Percentiles rank a stretch among this genome's conserved stretches.
Evolutionary conservation across 768 basidiomycete species (phyloP).

Genomic region (Agrocybe praecox): DNA sequence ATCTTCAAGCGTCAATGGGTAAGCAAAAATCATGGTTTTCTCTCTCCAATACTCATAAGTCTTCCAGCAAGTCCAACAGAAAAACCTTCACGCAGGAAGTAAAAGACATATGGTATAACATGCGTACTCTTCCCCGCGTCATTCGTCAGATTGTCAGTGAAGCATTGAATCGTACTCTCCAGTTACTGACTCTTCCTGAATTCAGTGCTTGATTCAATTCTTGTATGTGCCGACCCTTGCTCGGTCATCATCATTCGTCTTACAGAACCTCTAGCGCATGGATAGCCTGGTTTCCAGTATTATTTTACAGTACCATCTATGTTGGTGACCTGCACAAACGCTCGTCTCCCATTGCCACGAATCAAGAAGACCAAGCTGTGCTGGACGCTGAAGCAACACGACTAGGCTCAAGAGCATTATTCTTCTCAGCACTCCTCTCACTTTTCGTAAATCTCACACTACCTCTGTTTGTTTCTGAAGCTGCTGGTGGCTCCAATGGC

Average conservation of each 20-base stretch:
- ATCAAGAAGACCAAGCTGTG: conserved; percentile 26
- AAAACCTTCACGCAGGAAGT: conserved; percentile 47
- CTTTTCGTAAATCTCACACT: conserved; percentile 69
- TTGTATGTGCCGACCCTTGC: conserved; percentile 50
- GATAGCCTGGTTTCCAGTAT: conserved; percentile 91
- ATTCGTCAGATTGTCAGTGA: conserved; percentile 80
- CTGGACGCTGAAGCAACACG: conserved; percentile 75
- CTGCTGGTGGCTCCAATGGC: conserved; percentile 11
- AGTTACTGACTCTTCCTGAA: neutral
- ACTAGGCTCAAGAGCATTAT: conserved; percentile 81
- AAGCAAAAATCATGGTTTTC: neutral
- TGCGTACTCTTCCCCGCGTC: conserved; percentile 65
- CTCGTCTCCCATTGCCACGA: conserved; percentile 30
- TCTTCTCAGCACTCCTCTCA: conserved; percentile 73
- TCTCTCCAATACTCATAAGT: neutral
- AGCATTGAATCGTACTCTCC: neutral
- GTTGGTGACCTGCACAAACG: conserved; percentile 84
- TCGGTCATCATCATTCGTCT: neutral
- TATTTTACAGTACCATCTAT: conserved; percentile 89
- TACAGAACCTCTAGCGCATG: conserved; percentile 53
- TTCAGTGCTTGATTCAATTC: conserved; percentile 77
- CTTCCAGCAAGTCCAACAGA: conserved; percentile 24
- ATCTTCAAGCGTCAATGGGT: conserved; percentile 16
- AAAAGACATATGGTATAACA: conserved; percentile 70
- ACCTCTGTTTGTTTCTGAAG: conserved; percentile 61